Evolutionary conservation across 352 stramenopile genomes (phyloP).

Genomic region (Ochromonadaceae sp.): DNA sequence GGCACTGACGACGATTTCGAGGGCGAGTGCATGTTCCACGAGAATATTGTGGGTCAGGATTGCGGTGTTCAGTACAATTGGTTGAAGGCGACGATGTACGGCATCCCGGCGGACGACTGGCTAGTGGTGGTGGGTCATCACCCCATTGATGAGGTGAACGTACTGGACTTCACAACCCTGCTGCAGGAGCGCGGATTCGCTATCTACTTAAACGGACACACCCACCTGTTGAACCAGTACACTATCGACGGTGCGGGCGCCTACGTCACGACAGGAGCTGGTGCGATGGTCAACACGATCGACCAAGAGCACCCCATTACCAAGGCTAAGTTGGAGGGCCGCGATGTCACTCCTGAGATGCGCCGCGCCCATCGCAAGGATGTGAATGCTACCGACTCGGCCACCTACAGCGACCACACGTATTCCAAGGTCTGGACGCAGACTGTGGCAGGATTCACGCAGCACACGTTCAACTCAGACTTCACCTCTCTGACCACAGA

Average conservation of each 20-base stretch:
- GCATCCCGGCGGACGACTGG: background rate
- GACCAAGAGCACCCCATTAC: background rate
- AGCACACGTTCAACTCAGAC: background rate
- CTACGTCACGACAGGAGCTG: conserved; percentile 9
- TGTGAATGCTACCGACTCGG: background rate
- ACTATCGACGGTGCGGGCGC: background rate
- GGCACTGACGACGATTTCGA: conserved; percentile 16
- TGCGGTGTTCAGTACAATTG: conserved; percentile 8
- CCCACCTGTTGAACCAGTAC: background rate
- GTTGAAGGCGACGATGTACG: background rate
- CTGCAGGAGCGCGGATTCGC: background rate
- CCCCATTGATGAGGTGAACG: conserved; percentile 10
- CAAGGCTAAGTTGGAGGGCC: background rate
- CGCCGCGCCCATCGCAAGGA: too few relatives aligned
- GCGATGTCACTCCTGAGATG: background rate
- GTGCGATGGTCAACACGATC: background rate
- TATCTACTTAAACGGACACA: conserved; percentile 13
- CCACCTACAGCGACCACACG: background rate
- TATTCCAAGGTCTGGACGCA: background rate
- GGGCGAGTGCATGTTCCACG: background rate
- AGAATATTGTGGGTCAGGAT: conserved; percentile 2
- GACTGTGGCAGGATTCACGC: background rate
- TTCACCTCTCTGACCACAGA: background rate
- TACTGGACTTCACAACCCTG: background rate
- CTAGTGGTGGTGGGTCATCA: conserved; percentile 15